A percentile compares a stretch with the other conserved stretches of the same genome.
Conservation (phyloP, 257 asterid species). For the Mitragyna speciosa region DNA sequence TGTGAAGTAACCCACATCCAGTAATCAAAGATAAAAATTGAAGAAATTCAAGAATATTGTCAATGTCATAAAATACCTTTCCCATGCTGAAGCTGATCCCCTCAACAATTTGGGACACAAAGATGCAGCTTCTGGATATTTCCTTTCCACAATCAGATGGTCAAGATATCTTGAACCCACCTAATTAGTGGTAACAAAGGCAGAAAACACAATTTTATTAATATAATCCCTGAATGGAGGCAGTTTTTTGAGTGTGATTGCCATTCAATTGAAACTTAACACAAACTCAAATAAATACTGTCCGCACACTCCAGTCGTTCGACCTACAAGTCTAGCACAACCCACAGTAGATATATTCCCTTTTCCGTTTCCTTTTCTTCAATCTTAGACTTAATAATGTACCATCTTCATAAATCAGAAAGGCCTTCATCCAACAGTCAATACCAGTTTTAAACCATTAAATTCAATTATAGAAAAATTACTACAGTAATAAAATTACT, state of each 20-base stretch:
- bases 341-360: neutral
- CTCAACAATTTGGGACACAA: slow-evolving; percentile 87
- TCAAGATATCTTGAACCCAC: slow-evolving; percentile 95
- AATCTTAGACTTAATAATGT: neutral
- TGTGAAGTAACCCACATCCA: slow-evolving; percentile 25
- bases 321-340: neutral
- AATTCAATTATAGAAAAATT: neutral
- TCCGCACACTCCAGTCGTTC: too few relatives aligned
- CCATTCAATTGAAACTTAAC: neutral
- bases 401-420: neutral
- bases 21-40: slow-evolving; percentile 18
- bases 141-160: slow-evolving; percentile 91
- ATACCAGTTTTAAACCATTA: neutral
- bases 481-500: neutral
- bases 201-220: slow-evolving; percentile 15
- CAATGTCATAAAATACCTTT: slow-evolving; percentile 55
- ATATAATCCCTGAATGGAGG: neutral
- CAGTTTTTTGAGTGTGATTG: neutral
- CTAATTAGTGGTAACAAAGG: slow-evolving; percentile 40
- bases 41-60: slow-evolving; percentile 7
- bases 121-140: slow-evolving; percentile 95
- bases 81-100: slow-evolving; percentile 98
- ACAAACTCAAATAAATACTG: neutral
- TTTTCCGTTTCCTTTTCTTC: neutral
- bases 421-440: neutral